Evolutionary conservation across 2,329 filamentous ascomycete genomes (phyloP), one percentile per base, ranked within the genome.

Genomic region (Mariannaea elegans): DNA sequence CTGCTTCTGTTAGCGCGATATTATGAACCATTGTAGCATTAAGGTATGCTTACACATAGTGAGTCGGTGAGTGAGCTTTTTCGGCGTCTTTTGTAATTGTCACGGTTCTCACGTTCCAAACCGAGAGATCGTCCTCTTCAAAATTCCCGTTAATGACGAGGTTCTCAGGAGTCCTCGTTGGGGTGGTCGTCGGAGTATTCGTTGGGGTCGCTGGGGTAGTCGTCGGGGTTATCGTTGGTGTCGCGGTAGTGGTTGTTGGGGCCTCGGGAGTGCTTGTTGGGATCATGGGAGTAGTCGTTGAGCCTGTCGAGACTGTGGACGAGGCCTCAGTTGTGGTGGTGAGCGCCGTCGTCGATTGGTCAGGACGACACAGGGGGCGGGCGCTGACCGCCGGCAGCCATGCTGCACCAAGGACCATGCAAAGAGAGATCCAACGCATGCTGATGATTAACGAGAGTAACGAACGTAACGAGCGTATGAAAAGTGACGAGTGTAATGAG

Each of bases 401-500:
- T 1, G 42, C 52, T 1, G 61, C 63, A 5, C 63, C 46, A 3
- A 67, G 44, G 2, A 60, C 6, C 10, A 57, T 27, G 12, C 44
- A 62, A 7, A 67, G 12, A 24, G 65, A 64, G n/a, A 39, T 4
- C 31, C 56, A 67, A 23, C 65, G 65, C 65, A 67, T 67, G 13
- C 8, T 63, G 53, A 16, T 24, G 10, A 7, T 61, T 44, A 63
- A 61, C 29, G 53, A 65, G n/a, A 21, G 38, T 36, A 49, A 34
- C 16, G 36, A 48, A 12, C 16, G 41, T 39, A 47, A 38, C 3
- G 19, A 57, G 13, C 4, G 42, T 41, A 41, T 38, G n/a, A 19
- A 24, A 23, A 16, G 41, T 29, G 8, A 49, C 8, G 23, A 39
- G 3, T 18, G 31, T 23, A 58, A 45, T 3, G 61, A 56, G 24